Conservation (phyloP, 208 protist species). For the Entamoeba invadens region DNA sequence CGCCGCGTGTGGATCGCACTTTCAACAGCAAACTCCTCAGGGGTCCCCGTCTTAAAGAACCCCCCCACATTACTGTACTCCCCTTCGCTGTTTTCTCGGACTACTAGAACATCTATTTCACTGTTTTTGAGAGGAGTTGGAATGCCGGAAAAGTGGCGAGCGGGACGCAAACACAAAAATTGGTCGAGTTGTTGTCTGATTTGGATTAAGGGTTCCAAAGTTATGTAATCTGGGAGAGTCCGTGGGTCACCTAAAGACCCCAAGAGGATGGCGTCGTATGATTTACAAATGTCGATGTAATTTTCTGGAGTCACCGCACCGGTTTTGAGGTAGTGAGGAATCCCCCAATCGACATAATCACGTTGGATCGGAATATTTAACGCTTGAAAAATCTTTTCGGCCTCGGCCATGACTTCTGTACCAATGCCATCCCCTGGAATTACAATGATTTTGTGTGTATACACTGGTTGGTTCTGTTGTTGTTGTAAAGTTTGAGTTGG, state of each 20-base stretch:
- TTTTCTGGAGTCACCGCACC: background rate
- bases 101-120: background rate
- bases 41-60: background rate
- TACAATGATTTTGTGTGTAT: background rate
- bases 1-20: background rate
- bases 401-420: background rate
- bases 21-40: background rate
- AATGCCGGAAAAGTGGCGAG: background rate
- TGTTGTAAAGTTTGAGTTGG: too few relatives aligned
- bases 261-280: background rate
- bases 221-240: background rate
- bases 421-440: background rate
- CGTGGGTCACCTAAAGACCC: background rate
- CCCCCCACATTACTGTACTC: background rate
- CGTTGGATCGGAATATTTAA: background rate
- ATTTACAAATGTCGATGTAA: background rate
- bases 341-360: background rate
- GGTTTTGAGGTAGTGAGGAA: background rate
- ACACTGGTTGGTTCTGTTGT: too few relatives aligned
- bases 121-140: background rate
- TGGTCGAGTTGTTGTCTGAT: background rate
- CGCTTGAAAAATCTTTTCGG: background rate
- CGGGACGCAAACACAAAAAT: background rate
- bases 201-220: background rate
- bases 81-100: background rate